Evolutionary conservation across 345 rosid genomes (phyloP), one percentile per base, ranked within the genome.

Genomic region (Heritiera littoralis): DNA sequence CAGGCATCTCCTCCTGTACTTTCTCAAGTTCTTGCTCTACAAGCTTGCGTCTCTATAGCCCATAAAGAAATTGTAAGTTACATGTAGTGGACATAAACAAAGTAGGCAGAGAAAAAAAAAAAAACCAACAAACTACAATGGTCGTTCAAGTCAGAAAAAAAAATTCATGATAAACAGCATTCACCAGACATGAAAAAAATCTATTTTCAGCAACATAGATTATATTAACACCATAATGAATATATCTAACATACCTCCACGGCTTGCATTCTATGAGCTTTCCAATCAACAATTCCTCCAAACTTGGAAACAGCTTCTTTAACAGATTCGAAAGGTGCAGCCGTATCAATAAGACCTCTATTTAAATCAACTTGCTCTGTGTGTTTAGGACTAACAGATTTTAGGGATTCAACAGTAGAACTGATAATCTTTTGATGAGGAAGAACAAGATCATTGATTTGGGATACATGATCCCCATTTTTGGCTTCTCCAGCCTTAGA

Each of bases 281-380:
- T 95, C 99, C 99, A 95, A 75, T 95, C 99, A 64, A 91, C 91
- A 79, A 93, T 93, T 77, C 99, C 99, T 14, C 99, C 99, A 81
- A 95, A 93, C 87, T 88, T 93, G 64, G 98, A 93, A 82, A 95
- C 99, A 72, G 89, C 99, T 83, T 90, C 92, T 89, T 95, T 93
- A 77, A 95, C 99, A 17, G 99, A 93, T 84, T 95, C 98, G 77
- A 95, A 82, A 76, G 98, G 99, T 45, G 97, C 91, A 18, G 89
- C 85, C 66, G 98, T 95, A 80, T 95, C 98, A 67, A 95, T 90
- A 13, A 83, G 86, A 64, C 92, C 95, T 82, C 89, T 82, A 8
- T 72, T 51, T 52, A 72, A 15, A 72, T 51, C 18, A 32, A 35
- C 60, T 32, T 32, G 30, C 45, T 55, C 45, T 2, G 13, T 30